These are phyloP conservation scores for Volutella citrinella DNA, from an alignment of 2,329 filamentous ascomycete species.

Conservation along the genomic window DNA sequence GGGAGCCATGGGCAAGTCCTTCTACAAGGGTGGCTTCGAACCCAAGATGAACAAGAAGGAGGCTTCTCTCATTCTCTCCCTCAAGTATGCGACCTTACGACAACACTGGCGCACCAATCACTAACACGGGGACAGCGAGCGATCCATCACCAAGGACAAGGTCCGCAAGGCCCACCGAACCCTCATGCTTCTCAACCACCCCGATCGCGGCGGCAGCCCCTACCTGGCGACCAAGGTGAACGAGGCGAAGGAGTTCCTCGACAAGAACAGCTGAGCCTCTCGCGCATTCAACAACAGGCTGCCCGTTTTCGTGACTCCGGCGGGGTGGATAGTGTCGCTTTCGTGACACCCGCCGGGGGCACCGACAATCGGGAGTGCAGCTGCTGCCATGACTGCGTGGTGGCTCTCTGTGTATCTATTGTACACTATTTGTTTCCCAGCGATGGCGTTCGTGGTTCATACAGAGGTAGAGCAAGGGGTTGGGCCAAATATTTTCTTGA, in stretches of 20 bases:
- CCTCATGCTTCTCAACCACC: constrained; percentile 96
- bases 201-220: constrained; percentile 92
- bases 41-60: constrained; percentile 89
- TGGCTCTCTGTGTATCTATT: constrained; percentile 26
- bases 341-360: neutral
- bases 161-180: constrained; percentile 92
- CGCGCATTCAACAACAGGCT: too few species aligned
- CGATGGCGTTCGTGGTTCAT: constrained; percentile 39
- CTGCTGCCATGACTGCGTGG: too few species aligned
- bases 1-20: constrained; percentile 81
- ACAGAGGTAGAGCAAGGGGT: constrained; percentile 13
- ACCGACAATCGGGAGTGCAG: too few species aligned
- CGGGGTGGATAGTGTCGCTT: too few species aligned
- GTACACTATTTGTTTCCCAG: constrained; percentile 42
- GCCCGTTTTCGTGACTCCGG: too few species aligned
- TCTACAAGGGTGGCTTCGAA: constrained; percentile 99
- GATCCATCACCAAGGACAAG: constrained; percentile 84
- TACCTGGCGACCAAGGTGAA: constrained; percentile 98
- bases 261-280: constrained; percentile 58
- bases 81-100: constrained; percentile 77
- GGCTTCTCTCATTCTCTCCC: constrained; percentile 83
- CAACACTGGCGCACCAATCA: too few species aligned
- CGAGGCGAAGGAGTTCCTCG: constrained; percentile 93
- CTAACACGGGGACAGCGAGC: too few species aligned
- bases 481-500: constrained; percentile 16